These are phyloP conservation scores for Yamadazyma songkhlaensis DNA, from an alignment of 1,139 yeast species.

Conservation along the genomic window DNA sequence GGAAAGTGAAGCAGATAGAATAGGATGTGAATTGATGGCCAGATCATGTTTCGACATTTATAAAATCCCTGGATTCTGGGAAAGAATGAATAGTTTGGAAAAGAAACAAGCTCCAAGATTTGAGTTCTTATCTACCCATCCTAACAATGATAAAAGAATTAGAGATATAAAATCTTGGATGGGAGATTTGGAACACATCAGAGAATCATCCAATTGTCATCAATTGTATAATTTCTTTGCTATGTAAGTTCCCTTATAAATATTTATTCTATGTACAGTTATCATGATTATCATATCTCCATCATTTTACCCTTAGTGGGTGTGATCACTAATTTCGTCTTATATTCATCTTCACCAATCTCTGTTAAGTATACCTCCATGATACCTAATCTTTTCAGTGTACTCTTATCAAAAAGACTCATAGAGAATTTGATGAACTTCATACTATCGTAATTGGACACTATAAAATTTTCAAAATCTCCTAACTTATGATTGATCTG, in stretches of 20 bases:
- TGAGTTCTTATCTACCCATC: conserved; percentile 87
- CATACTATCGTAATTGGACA: conserved; percentile 12
- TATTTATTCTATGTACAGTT: conserved; percentile 1
- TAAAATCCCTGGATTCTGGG: conserved; percentile 78
- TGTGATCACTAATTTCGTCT: conserved; percentile 20
- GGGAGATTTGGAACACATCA: conserved; percentile 56
- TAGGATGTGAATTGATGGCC: conserved; percentile 90
- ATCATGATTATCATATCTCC: conserved; percentile 1
- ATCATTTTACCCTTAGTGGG: conserved; percentile 16
- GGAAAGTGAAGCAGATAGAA: conserved; percentile 96
- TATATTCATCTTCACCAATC: conserved; percentile 8
- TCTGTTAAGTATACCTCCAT: conserved; percentile 32
- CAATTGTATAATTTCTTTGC: conserved; percentile 16
- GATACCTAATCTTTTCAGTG: conserved; percentile 26
- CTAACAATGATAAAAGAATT: conserved; percentile 74
- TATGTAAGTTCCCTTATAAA: conserved; percentile 1
- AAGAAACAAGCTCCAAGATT: conserved; percentile 23
- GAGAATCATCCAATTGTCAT: conserved; percentile 31
- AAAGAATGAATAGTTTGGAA: conserved; percentile 71
- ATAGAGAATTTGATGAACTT: conserved; percentile 33
- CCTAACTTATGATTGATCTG: conserved; percentile 21
- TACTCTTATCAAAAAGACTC: conserved; percentile 26
- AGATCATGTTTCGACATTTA: conserved; percentile 79
- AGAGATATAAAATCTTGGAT: conserved; percentile 68
- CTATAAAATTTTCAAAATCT: conserved; percentile 31